Base-by-base conservation (phyloP, 2,329 filamentous ascomycete genomes). In the Aureobasidium lini region DNA sequence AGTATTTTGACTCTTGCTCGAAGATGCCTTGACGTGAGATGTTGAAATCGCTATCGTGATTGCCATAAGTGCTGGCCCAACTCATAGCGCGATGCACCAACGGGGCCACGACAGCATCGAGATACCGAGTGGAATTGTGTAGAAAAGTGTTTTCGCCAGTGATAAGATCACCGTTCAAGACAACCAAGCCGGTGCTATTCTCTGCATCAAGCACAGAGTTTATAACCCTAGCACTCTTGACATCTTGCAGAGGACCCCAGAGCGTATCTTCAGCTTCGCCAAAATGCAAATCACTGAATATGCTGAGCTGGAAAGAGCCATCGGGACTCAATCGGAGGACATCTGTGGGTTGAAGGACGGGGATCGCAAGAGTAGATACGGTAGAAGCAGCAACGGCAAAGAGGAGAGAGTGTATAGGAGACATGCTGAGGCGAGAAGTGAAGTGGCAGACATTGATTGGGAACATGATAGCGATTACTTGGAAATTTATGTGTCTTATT, bases 281-380 rank as follows among this genome's bases (percentile, higher is more conserved):
- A 67, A 87, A 87, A 68, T 90, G 87, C 7, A 90, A 71, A 64
- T 90, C 87, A 31, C 83, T 80, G 62, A 90, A 87, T 11, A 90
- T 78, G 1, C 83, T 70, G 34, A 81, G 75, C 18, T 79, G 75
- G 52, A 81, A 79, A 15, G 68, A 72, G 18, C 72, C 69, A 56
- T 76, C 65, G 0, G 61, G 31, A 1, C 63, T 66, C 62, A 73
- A 70, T 10, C 63, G 60, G 6, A 73, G 62, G 39, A 32, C 47
- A 29, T 47, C 32, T 52, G 46, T 34, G 46, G 57, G 44, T 58
- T 43, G 44, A 37, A 58, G n/a, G 43, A 58, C 42, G 44, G 54
- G 54, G 34, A 58, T 49, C 34, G 54, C 54, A 49, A 47, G n/a
- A 49, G 37, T 58, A 36, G 54, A 58, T 34, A 42, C 54, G 44